Percentiles rank a stretch among this genome's conserved stretches.
Evolutionary conservation across 2,329 filamentous ascomycete species (phyloP).

Genomic region (Sporothrix phasma): DNA sequence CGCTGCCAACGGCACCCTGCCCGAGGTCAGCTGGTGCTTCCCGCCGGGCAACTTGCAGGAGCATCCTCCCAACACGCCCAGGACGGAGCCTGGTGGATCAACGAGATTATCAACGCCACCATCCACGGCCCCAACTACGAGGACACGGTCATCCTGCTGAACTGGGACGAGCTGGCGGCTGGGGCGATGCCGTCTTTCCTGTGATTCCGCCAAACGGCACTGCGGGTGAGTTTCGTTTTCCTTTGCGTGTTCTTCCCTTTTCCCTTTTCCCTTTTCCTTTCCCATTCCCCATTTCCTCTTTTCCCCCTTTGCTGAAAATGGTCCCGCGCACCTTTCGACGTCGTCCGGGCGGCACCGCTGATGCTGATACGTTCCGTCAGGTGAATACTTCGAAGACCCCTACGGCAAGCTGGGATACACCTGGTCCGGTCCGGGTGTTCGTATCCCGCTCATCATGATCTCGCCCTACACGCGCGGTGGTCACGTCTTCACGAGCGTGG

Average conservation of each 20-base stretch:
- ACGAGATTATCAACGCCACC: constrained; percentile 41
- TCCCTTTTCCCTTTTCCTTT: no score
- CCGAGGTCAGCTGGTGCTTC: constrained; percentile 42
- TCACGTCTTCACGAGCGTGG: constrained; percentile 44
- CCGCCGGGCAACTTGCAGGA: constrained; percentile 43
- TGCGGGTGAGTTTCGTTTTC: constrained; percentile 21
- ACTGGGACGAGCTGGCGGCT: constrained; percentile 46
- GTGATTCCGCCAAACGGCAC: constrained; percentile 40
- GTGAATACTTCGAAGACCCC: constrained; percentile 41
- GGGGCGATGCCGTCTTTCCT: constrained; percentile 44
- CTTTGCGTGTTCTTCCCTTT: not conserved
- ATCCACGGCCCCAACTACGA: constrained; percentile 38
- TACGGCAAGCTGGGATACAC: constrained; percentile 31
- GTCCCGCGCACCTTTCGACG: no score
- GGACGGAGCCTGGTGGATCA: constrained; percentile 46
- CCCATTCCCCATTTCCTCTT: no score
- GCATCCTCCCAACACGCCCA: constrained; percentile 41
- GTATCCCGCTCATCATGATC: constrained; percentile 45
- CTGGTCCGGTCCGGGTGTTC: constrained; percentile 31
- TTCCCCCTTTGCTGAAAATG: no score
- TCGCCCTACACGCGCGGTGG: constrained; percentile 46
- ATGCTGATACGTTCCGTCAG: no score
- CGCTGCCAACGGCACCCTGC: constrained; percentile 41
- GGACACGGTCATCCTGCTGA: constrained; percentile 39
- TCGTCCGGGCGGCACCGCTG: no score